Percentiles rank a stretch among this genome's conserved stretches.
These are phyloP conservation scores for Podila minutissima DNA, from an alignment of 192 early-diverging fungal genomes.

Conservation along the genomic window DNA sequence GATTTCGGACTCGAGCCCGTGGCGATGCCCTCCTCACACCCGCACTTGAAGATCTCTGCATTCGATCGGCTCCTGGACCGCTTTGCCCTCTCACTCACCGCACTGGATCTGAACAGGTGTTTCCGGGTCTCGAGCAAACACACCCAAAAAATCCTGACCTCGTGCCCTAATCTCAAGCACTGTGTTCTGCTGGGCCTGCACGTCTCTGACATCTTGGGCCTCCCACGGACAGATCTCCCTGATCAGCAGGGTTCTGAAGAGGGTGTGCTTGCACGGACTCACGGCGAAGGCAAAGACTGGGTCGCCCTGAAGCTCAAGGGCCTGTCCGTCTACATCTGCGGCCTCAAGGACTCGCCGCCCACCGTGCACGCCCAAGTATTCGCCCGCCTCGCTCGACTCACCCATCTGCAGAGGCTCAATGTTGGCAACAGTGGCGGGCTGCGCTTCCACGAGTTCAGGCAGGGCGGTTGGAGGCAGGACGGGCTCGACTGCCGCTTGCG, in stretches of 20 bases:
- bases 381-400: neutral
- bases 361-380: neutral
- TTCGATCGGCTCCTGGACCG: neutral
- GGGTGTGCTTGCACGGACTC: neutral
- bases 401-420: neutral
- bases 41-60: neutral
- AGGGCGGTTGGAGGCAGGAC: neutral
- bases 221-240: neutral
- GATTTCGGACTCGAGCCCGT: neutral
- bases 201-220: neutral
- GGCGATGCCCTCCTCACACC: neutral
- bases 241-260: no score
- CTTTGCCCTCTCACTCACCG: neutral
- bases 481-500: neutral
- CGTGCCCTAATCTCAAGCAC: neutral
- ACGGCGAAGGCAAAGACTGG: slow-evolving; percentile 1
- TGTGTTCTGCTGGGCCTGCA: neutral
- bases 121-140: neutral
- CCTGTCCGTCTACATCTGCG: neutral
- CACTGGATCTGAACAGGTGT: neutral
- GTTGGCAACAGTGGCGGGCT: neutral
- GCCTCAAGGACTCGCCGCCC: neutral
- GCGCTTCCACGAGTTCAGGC: neutral
- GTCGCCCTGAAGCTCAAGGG: neutral
- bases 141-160: neutral